Evolutionary conservation across 179 eudicot genomes (phyloP), one percentile per base, ranked within the genome.

Genomic region (Spergularia azorica): DNA sequence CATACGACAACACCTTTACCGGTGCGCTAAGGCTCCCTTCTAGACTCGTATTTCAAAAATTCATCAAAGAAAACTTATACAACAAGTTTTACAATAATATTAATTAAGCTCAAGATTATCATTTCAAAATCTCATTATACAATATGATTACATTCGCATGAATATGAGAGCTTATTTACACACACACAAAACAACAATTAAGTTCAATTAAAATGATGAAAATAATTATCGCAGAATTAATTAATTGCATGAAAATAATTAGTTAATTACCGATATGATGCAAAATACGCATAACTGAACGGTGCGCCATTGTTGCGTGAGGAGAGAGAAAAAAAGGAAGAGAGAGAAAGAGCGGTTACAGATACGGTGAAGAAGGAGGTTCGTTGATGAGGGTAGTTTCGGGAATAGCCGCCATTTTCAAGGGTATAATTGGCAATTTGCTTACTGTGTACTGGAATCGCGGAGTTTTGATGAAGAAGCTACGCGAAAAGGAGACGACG

Each of bases 221-320:
- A 48, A 13, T 18, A 69, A 50, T 5, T 51, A 21, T 8, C 20
- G 57, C 58, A 9, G 18, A 58, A 32, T 32, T 4, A 18, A 21
- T 59, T 21, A 16, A 39, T 41, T 38, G 26, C 52, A 67, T 8
- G 14, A 38, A 66, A 75, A 6, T 9, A 12, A 43, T 46, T 46
- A 39, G 43, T 3, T 4, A 26, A 26, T 76, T 78, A 87, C 89
- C 86, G 10, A 80, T 17, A 15, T 63, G 81, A 60, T 46, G 79
- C 38, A 87, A 64, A 62, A 84, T 17, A 12, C 71, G 81, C 52
- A 76, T 75, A 4, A 87, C 16, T 2, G 84, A 74, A 55, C 57
- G 79, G 36, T 58, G 51, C 64, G 85, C 84, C 87, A 86, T 86
- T 72, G 52, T 50, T 72, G 57, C 21, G 5, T 18, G 54, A 18